phyloP scores from a whole-genome alignment of 768 basidiomycete species.

The Trametes maxima region DNA sequence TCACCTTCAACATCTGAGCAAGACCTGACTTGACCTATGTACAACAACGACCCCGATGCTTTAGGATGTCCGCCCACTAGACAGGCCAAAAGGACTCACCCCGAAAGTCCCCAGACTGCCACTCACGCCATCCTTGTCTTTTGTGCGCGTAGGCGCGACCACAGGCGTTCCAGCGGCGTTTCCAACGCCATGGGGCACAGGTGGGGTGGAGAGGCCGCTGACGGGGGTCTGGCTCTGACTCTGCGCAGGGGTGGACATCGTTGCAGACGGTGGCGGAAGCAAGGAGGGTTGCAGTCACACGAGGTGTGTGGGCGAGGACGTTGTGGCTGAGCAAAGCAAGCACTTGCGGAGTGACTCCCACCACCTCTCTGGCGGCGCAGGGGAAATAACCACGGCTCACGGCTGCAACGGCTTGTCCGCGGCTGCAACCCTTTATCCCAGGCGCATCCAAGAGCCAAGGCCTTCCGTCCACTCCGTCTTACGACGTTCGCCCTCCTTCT shows the following conservation, averaged over 20 bases:
- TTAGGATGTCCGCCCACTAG: background rate
- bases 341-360: constrained; percentile 10
- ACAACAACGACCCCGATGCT: background rate
- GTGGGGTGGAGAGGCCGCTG: constrained; percentile 28
- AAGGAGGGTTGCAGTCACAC: constrained; percentile 8
- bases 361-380: background rate
- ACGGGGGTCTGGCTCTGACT: constrained; percentile 25
- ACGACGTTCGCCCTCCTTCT: background rate
- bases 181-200: constrained; percentile 38
- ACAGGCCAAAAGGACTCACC: constrained; percentile 39
- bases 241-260: constrained; percentile 34
- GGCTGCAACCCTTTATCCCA: constrained; percentile 1
- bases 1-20: constrained; percentile 93
- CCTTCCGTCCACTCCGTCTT: constrained; percentile 12
- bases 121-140: constrained; percentile 51
- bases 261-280: constrained; percentile 3
- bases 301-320: background rate
- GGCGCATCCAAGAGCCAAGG: background rate
- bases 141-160: constrained; percentile 57
- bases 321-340: constrained; percentile 11
- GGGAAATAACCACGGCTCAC: constrained; percentile 2
- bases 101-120: constrained; percentile 74
- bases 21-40: constrained; percentile 87
- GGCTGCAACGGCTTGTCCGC: background rate
- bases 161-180: constrained; percentile 42